Evolutionary conservation across 192 early-diverging fungal genomes (phyloP).

Genomic region (Coemansia sp.): DNA sequence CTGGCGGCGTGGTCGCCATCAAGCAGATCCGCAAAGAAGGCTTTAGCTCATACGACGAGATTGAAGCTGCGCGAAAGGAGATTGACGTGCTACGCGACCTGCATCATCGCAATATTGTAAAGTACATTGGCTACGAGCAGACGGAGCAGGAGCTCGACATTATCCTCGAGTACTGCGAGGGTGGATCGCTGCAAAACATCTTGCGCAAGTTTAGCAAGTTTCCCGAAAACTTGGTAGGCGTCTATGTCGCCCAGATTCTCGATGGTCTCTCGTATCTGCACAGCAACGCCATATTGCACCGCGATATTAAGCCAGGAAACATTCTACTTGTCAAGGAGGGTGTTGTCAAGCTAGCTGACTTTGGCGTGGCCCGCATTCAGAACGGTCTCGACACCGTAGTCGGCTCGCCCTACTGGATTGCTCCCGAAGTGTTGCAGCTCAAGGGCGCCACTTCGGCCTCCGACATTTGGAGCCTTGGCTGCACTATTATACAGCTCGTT

Average conservation of each 20-base stretch:
- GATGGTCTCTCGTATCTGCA: slow-evolving; percentile 54
- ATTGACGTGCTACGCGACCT: slow-evolving; percentile 81
- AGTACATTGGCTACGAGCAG: slow-evolving; percentile 72
- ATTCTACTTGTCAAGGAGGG: slow-evolving; percentile 68
- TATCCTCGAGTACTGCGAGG: slow-evolving; percentile 79
- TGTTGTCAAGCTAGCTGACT: slow-evolving; percentile 70
- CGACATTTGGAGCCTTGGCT: slow-evolving; percentile 69
- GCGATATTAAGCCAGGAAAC: slow-evolving; percentile 63
- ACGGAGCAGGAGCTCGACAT: slow-evolving; percentile 70
- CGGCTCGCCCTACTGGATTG: slow-evolving; percentile 78
- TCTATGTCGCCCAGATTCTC: slow-evolving; percentile 63
- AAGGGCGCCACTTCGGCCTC: slow-evolving; percentile 65
- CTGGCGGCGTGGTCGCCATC: slow-evolving; percentile 65
- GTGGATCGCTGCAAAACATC: slow-evolving; percentile 66
- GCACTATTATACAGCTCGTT: slow-evolving; percentile 67
- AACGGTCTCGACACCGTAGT: slow-evolving; percentile 63
- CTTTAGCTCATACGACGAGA: slow-evolving; percentile 58
- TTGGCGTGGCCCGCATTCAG: slow-evolving; percentile 65
- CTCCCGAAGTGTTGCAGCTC: slow-evolving; percentile 67
- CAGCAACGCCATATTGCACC: slow-evolving; percentile 55
- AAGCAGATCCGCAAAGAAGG: slow-evolving; percentile 63
- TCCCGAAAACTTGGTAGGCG: slow-evolving; percentile 65
- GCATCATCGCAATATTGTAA: slow-evolving; percentile 63
- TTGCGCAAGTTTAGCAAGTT: slow-evolving; percentile 70
- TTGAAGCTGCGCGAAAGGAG: slow-evolving; percentile 66